Evolutionary conservation across 345 rosid genomes (phyloP), one percentile per base, ranked within the genome.

Genomic region (Turritis glabra): DNA sequence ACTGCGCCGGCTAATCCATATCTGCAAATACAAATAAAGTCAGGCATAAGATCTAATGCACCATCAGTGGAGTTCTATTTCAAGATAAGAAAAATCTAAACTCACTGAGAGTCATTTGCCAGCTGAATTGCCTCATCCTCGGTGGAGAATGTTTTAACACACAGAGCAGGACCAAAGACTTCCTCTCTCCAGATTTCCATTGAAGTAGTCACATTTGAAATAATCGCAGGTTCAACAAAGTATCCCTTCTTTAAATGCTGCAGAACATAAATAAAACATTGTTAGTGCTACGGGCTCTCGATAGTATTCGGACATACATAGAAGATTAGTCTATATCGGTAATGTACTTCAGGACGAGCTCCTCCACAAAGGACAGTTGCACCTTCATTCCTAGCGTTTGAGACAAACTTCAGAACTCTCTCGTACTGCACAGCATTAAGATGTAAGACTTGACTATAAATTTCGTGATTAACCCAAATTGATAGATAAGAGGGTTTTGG

Each of bases 141-240:
- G 0, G 89, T 84, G 30, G 85, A 64, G 81, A 96, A 96, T 60
- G 98, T 89, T 84, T 90, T 96, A 32, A 89, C 89, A 74, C 97
- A 92, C 1, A 96, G 82, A 72, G 92, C 94, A 64, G 99, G 98
- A 71, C 98, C 99, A 81, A 96, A 96, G 47, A 96, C 97, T 84
- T 96, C 99, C 71, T 95, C 99, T 77, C 91, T 92, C 99, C 99
- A 96, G 47, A 96, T 92, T 84, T 96, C 86, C 99, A 92, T 96
- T 74, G 94, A 89, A 60, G 88, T 88, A 26, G 85, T 84, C 67
- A 92, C 89, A 77, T 92, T 85, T 48, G 86, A 83, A 21, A 92
- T 80, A 69, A 96, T 80, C 17, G 95, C 84, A 77, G 99, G 97
- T 77, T 90, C 94, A 59, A 96, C 40, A 67, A 85, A 96, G 81